Percentiles rank a stretch among this genome's conserved stretches.
Conservation (phyloP, 495 filamentous ascomycete species). For the Evernia prunastri region DNA sequence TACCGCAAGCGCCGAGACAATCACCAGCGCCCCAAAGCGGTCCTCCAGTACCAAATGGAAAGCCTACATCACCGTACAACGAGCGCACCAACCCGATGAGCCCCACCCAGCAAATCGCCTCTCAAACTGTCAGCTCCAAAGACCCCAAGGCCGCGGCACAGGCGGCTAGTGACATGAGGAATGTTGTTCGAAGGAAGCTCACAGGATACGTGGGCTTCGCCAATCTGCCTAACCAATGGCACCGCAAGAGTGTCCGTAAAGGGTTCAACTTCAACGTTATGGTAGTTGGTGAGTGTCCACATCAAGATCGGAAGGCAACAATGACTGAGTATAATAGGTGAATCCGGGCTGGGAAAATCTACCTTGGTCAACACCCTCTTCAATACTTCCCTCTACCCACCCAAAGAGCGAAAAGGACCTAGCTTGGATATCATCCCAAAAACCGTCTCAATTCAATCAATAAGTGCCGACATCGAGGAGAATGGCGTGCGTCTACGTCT, state of each 20-base stretch:
- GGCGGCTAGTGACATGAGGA: slow-evolving; percentile 80
- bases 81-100: slow-evolving; percentile 59
- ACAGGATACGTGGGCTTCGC: slow-evolving; percentile 98
- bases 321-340: slow-evolving; percentile 53
- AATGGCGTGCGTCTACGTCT: slow-evolving; percentile 95
- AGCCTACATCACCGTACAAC: slow-evolving; percentile 51
- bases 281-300: slow-evolving; percentile 77
- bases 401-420: slow-evolving; percentile 93
- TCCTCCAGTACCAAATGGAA: slow-evolving; percentile 40
- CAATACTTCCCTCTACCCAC: slow-evolving; percentile 98
- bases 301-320: slow-evolving; percentile 30
- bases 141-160: slow-evolving; percentile 76
- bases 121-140: slow-evolving; percentile 67
- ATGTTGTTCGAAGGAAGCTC: slow-evolving; percentile 96
- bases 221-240: slow-evolving; percentile 99
- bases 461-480: slow-evolving; percentile 98
- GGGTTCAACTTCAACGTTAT: slow-evolving; percentile 99
- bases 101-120: slow-evolving; percentile 46
- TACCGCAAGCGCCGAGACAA: slow-evolving; percentile 29
- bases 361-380: slow-evolving; percentile 98
- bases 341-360: slow-evolving; percentile 98
- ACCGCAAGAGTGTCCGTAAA: slow-evolving; percentile 99
- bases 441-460: slow-evolving; percentile 97
- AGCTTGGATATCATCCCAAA: slow-evolving; percentile 98
- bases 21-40: slow-evolving; percentile 29